Conservation (phyloP, 1,139 yeast genomes). For the Saccharomyces hybrid region DNA sequence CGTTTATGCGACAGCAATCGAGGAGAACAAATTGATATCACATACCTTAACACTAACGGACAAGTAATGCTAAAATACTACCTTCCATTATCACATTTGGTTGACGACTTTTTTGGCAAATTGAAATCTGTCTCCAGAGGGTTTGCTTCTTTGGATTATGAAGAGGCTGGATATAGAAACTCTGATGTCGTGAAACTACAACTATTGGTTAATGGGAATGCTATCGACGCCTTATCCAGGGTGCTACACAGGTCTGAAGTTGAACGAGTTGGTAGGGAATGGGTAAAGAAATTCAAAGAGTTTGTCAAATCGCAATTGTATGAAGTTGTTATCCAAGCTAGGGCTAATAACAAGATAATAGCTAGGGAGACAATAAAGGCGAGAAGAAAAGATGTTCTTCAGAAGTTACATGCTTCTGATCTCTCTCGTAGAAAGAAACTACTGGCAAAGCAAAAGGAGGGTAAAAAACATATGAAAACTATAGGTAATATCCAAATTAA, state of each 20-base stretch:
- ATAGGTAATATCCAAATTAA: constrained; percentile 72
- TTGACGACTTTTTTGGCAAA: constrained; percentile 92
- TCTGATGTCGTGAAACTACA: constrained; percentile 84
- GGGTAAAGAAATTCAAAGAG: constrained; percentile 76
- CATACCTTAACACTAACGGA: constrained; percentile 61
- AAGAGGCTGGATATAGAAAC: constrained; percentile 77
- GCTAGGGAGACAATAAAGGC: constrained; percentile 95
- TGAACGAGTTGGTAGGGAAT: constrained; percentile 63
- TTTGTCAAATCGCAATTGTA: constrained; percentile 73
- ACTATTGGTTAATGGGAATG: constrained; percentile 76
- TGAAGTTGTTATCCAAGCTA: constrained; percentile 90
- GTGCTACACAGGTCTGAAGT: constrained; percentile 80
- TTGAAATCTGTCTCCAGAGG: constrained; percentile 86
- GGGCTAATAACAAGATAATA: constrained; percentile 67
- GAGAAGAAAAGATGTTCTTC: constrained; percentile 85
- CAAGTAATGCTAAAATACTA: constrained; percentile 75
- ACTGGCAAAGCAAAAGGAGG: constrained; percentile 84
- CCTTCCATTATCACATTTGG: constrained; percentile 79
- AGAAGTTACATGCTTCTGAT: constrained; percentile 89
- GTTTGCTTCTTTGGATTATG: constrained; percentile 90
- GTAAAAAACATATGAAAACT: constrained; percentile 77
- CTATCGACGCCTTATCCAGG: constrained; percentile 89
- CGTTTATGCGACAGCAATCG: constrained; percentile 76
- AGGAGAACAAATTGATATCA: constrained; percentile 74
- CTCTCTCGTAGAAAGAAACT: constrained; percentile 83